phyloP scores from a whole-genome alignment of 306 rosid genomes.

The Rosa chinensis region DNA sequence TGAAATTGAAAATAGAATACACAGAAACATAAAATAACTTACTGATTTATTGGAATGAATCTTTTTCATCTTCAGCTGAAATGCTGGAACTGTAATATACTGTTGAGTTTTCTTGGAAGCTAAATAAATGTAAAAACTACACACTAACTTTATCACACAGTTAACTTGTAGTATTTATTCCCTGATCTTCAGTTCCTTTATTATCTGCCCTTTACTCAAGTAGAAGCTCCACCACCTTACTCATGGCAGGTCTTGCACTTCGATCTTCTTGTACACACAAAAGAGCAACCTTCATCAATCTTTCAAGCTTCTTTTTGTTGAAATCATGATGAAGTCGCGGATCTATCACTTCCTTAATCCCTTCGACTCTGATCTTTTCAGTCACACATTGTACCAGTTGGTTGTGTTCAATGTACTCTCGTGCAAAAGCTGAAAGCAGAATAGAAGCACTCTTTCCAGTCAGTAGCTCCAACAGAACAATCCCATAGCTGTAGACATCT shows the following conservation, averaged over 20 bases:
- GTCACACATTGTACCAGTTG: conserved; percentile 38
- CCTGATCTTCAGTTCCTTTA: background rate
- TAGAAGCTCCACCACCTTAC: conserved; percentile 40
- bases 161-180: background rate
- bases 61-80: background rate
- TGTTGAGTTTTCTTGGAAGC: background rate
- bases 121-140: background rate
- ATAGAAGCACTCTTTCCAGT: conserved; percentile 37
- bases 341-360: conserved; percentile 33
- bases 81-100: background rate
- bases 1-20: background rate
- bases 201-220: background rate
- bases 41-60: background rate
- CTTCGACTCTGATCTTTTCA: conserved; percentile 24
- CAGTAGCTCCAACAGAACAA: conserved; percentile 39
- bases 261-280: conserved; percentile 40
- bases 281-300: conserved; percentile 32
- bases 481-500: conserved; percentile 50
- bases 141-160: background rate
- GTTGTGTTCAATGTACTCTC: background rate
- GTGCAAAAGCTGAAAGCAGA: background rate
- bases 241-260: conserved; percentile 42
- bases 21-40: background rate
- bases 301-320: conserved; percentile 18
- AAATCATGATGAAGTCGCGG: conserved; percentile 14